Evolutionary conservation across 139 green algal species (phyloP).

Genomic region (Dunaliella sp.): DNA sequence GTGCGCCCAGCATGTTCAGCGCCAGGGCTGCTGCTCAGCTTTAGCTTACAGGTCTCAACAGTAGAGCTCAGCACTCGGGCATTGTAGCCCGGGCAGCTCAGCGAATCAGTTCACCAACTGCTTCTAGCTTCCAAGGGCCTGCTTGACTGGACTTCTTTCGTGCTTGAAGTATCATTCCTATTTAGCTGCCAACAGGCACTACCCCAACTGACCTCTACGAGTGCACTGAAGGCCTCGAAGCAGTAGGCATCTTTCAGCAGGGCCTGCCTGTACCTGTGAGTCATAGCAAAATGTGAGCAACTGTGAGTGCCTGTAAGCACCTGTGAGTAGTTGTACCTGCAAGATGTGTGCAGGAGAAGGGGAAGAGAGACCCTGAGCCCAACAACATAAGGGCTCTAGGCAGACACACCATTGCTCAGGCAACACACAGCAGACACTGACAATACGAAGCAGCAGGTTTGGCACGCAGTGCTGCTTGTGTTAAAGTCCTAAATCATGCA

Average conservation of each 20-base stretch:
- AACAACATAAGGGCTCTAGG: too few relatives aligned
- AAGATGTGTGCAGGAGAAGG: too few relatives aligned
- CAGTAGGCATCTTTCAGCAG: slow-evolving; percentile 86
- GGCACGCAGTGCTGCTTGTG: too few relatives aligned
- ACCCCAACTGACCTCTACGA: slow-evolving; percentile 1
- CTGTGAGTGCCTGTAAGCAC: too few relatives aligned
- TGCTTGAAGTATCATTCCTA: neutral
- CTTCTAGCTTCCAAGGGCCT: neutral
- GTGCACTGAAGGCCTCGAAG: slow-evolving; percentile 84
- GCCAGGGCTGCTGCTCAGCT: slow-evolving; percentile 40
- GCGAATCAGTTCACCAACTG: neutral
- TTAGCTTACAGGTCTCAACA: neutral
- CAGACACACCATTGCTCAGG: too few relatives aligned
- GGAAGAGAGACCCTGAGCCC: too few relatives aligned
- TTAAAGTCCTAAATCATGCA: too few relatives aligned
- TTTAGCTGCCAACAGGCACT: neutral
- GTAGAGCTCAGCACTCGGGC: neutral
- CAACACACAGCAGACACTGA: too few relatives aligned
- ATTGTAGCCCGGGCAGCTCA: neutral
- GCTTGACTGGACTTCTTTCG: neutral
- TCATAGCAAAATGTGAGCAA: too few relatives aligned
- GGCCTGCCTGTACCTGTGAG: slow-evolving; percentile 53
- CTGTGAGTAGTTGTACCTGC: too few relatives aligned
- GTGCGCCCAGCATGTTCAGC: slow-evolving; percentile 51
- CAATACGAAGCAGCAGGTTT: too few relatives aligned